phyloP scores from a whole-genome alignment of 2,329 filamentous ascomycete species.

The Aspergillus arachidicola region DNA sequence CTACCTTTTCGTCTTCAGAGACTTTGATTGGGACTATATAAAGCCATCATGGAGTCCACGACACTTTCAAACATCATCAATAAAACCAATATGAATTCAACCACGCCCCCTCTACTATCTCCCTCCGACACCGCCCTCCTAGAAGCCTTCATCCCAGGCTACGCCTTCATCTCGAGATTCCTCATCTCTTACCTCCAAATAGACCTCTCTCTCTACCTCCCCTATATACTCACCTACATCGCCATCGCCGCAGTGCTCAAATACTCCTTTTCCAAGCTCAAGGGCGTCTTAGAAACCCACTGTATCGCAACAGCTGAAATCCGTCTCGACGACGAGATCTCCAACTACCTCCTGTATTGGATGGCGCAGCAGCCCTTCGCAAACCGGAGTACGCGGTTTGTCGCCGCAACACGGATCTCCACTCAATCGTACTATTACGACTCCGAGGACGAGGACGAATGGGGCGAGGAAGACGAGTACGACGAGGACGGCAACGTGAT shows the following conservation, averaged over 20 bases:
- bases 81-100: slow-evolving; percentile 19
- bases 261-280: slow-evolving; percentile 55
- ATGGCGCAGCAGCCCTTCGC: slow-evolving; percentile 65
- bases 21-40: too few species aligned
- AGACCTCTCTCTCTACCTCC: slow-evolving; percentile 66
- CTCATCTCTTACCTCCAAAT: slow-evolving; percentile 61
- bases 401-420: slow-evolving; percentile 59
- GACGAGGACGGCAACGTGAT: slow-evolving; percentile 39
- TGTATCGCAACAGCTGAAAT: slow-evolving; percentile 69
- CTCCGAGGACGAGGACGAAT: slow-evolving; percentile 25
- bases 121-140: slow-evolving; percentile 42
- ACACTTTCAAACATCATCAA: not conserved
- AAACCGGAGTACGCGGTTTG: slow-evolving; percentile 61
- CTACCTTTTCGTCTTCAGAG: not conserved
- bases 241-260: slow-evolving; percentile 55
- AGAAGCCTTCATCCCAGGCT: slow-evolving; percentile 68
- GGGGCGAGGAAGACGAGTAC: slow-evolving; percentile 29
- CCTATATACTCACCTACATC: slow-evolving; percentile 56
- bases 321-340: slow-evolving; percentile 70
- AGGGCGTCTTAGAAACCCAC: slow-evolving; percentile 53
- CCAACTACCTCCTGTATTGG: slow-evolving; percentile 73
- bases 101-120: slow-evolving; percentile 14
- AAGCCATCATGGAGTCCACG: slow-evolving; percentile 16
- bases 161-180: slow-evolving; percentile 59
- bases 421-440: slow-evolving; percentile 32